These are phyloP conservation scores for Rhynchospora pubera DNA, from an alignment of 176 grass and related monocot genomes.

Conservation along the genomic window DNA sequence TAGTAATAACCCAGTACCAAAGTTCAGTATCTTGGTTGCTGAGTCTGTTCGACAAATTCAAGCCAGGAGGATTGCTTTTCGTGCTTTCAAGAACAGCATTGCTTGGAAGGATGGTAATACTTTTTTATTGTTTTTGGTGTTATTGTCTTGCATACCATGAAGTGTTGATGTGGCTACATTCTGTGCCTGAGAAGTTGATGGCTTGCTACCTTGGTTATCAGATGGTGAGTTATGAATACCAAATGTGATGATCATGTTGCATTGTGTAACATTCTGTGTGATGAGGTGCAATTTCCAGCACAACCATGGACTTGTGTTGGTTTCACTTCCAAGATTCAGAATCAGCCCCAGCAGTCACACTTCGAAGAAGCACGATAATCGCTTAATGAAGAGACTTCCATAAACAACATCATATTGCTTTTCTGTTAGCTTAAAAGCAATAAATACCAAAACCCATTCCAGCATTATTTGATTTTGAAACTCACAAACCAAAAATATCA, in stretches of 20 bases:
- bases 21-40: slow-evolving; percentile 58
- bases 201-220: not conserved
- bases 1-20: slow-evolving; percentile 42
- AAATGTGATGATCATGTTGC: not conserved
- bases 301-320: not conserved
- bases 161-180: not conserved
- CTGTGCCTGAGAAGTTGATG: not conserved
- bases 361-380: not conserved
- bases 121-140: slow-evolving; percentile 13
- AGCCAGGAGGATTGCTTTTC: slow-evolving; percentile 35
- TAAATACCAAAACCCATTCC: not conserved
- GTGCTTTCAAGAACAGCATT: slow-evolving; percentile 25
- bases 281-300: not conserved
- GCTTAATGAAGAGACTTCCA: not conserved
- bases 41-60: slow-evolving; percentile 77
- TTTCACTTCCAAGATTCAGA: not conserved
- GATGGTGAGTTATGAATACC: not conserved
- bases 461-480: not conserved
- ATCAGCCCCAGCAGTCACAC: not conserved
- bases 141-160: not conserved
- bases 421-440: not conserved
- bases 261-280: not conserved
- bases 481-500: not conserved
- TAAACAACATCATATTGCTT: not conserved
- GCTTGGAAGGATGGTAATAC: slow-evolving; percentile 28